Conservation (phyloP, 78 protist species). For the Dictyostelium firmibasis region DNA sequence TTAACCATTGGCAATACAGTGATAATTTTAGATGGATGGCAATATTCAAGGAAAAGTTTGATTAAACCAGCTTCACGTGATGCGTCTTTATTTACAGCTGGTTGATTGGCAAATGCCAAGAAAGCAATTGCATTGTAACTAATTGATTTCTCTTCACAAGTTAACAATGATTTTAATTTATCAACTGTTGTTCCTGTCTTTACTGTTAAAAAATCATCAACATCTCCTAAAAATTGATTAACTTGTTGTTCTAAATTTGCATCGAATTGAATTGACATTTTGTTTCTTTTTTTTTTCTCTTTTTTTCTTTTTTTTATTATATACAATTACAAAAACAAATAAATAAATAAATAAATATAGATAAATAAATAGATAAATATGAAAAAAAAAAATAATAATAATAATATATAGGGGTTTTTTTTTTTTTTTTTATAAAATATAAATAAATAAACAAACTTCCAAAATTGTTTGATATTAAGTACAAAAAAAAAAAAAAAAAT, state of each 20-base stretch:
- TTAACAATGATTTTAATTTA: constrained; percentile 2
- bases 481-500: too few relatives aligned
- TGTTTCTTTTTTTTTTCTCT: background rate
- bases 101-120: constrained; percentile 70
- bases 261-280: constrained; percentile 39
- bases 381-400: too few relatives aligned
- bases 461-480: background rate
- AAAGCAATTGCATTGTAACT: constrained; percentile 32
- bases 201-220: constrained; percentile 33
- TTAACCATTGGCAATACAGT: constrained; percentile 29
- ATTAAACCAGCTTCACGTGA: constrained; percentile 59
- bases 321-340: background rate
- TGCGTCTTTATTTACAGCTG: constrained; percentile 51
- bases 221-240: constrained; percentile 61
- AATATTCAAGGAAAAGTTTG: background rate
- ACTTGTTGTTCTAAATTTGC: constrained; percentile 36
- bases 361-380: background rate
- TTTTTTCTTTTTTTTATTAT: background rate
- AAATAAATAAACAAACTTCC: background rate
- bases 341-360: background rate
- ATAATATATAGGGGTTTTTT: background rate
- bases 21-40: constrained; percentile 3
- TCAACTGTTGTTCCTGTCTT: constrained; percentile 27
- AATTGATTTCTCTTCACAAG: constrained; percentile 46
- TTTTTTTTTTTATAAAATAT: too few relatives aligned